Conservation (phyloP, 1,284 basidiomycete genomes). For the Fomitopsis palustris region DNA sequence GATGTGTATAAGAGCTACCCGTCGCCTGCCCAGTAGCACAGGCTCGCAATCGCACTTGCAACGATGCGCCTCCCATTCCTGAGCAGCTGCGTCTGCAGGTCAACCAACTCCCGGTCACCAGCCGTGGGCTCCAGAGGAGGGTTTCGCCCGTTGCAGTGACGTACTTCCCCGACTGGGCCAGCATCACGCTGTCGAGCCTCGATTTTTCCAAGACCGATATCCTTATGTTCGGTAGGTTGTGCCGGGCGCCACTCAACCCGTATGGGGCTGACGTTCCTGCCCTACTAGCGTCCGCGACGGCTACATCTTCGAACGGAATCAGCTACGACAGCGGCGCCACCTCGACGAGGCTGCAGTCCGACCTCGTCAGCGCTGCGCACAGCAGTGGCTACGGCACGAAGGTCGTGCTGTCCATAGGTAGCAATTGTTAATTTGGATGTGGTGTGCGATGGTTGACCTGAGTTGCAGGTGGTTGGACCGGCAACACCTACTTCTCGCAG, state of each 20-base stretch:
- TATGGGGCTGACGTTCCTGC: not conserved
- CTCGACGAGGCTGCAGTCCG: constrained; percentile 51
- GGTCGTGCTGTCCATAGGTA: constrained; percentile 72
- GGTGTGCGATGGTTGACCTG: not conserved
- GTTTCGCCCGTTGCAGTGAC: constrained; percentile 34
- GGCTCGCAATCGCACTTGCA: not conserved
- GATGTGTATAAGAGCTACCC: not conserved
- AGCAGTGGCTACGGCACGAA: constrained; percentile 53
- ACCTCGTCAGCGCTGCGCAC: constrained; percentile 60
- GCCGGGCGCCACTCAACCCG: not conserved
- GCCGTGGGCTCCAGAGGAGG: not conserved
- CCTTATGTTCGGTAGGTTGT: constrained; percentile 52
- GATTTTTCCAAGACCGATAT: constrained; percentile 73
- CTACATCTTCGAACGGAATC: constrained; percentile 54
- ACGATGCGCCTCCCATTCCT: not conserved
- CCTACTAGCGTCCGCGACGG: constrained; percentile 63
- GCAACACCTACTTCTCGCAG: constrained; percentile 62
- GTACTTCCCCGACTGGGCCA: constrained; percentile 74
- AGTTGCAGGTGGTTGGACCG: constrained; percentile 45
- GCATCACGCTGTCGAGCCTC: constrained; percentile 57
- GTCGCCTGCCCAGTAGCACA: not conserved
- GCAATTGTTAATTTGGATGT: constrained; percentile 24
- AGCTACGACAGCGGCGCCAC: constrained; percentile 54
- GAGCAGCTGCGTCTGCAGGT: not conserved
- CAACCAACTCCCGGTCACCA: not conserved